These are phyloP conservation scores for Fagopyrum esculentum DNA, from an alignment of 148 eudicot species.

Conservation along the genomic window DNA sequence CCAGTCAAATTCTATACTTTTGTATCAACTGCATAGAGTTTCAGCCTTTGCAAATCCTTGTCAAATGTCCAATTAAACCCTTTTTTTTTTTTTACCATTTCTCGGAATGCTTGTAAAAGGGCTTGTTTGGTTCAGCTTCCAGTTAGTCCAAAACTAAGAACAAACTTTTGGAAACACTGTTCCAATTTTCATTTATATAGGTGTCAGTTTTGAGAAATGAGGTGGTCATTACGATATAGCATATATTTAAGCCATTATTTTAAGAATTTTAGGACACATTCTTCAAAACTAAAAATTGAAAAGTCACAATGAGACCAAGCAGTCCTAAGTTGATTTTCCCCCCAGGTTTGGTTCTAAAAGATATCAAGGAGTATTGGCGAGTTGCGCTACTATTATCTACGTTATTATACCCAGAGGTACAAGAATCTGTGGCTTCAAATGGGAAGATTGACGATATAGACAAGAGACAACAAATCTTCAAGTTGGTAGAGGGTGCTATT, in stretches of 20 bases:
- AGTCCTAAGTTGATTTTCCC: background rate
- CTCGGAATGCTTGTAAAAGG: background rate
- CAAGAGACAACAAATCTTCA: constrained; percentile 37
- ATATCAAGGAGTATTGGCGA: constrained; percentile 86
- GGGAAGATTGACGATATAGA: constrained; percentile 33
- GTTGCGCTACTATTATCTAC: constrained; percentile 59
- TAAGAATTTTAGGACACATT: too few species aligned
- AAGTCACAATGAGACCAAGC: too few species aligned
- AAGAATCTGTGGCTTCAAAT: constrained; percentile 25
- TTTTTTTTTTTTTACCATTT: background rate
- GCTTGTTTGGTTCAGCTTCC: background rate
- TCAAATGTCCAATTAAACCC: background rate
- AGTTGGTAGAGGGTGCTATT: constrained; percentile 42
- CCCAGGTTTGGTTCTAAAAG: constrained; percentile 73
- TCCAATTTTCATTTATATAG: too few species aligned
- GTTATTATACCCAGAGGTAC: constrained; percentile 33
- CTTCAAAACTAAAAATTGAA: too few species aligned
- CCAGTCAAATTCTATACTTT: background rate
- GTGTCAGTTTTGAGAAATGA: too few species aligned
- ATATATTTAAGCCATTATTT: too few species aligned
- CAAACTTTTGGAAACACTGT: too few species aligned
- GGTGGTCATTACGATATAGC: too few species aligned
- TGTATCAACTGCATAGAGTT: background rate
- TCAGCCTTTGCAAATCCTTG: background rate
- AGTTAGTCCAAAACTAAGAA: too few species aligned